These are phyloP conservation scores for Dipteronia sinensis DNA, from an alignment of 345 rosid genomes.

Conservation along the genomic window DNA sequence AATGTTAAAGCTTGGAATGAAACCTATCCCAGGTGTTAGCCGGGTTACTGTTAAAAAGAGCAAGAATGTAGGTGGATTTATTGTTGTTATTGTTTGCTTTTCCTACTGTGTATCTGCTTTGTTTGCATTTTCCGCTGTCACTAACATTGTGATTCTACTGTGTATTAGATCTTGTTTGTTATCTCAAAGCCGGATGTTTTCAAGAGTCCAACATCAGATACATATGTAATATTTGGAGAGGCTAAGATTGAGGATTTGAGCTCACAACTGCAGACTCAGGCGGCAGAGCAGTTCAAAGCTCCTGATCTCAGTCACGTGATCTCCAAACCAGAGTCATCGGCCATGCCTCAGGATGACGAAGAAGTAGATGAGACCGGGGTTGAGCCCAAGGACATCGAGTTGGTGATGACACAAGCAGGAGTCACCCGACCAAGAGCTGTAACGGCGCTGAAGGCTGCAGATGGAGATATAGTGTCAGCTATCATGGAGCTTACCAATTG, in stretches of 20 bases:
- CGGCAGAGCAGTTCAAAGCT: conserved; percentile 85
- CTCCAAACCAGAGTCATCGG: conserved; percentile 68
- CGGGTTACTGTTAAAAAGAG: conserved; percentile 80
- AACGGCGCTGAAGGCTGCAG: conserved; percentile 69
- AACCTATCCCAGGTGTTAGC: conserved; percentile 75
- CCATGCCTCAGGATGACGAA: conserved; percentile 70
- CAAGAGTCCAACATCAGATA: conserved; percentile 87
- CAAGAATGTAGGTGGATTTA: conserved; percentile 64
- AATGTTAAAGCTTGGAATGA: conserved; percentile 91
- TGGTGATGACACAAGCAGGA: conserved; percentile 95
- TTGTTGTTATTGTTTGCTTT: neutral
- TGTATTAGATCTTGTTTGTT: conserved; percentile 63
- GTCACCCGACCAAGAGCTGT: conserved; percentile 75
- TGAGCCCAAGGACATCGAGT: conserved; percentile 85
- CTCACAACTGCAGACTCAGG: conserved; percentile 83
- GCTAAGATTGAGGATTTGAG: conserved; percentile 92
- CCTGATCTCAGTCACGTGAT: conserved; percentile 57
- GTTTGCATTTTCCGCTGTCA: neutral
- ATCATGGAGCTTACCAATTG: conserved; percentile 90
- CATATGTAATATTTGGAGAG: conserved; percentile 80
- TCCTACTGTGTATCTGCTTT: neutral
- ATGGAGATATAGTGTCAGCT: conserved; percentile 85
- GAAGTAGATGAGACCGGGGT: conserved; percentile 84
- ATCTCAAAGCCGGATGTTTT: conserved; percentile 89
- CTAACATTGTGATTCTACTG: neutral